A percentile compares a stretch with the other conserved stretches of the same genome.
Evolutionary conservation across 2,329 filamentous ascomycete genomes (phyloP).

Genomic region (Colletotrichum orchidophilum): DNA sequence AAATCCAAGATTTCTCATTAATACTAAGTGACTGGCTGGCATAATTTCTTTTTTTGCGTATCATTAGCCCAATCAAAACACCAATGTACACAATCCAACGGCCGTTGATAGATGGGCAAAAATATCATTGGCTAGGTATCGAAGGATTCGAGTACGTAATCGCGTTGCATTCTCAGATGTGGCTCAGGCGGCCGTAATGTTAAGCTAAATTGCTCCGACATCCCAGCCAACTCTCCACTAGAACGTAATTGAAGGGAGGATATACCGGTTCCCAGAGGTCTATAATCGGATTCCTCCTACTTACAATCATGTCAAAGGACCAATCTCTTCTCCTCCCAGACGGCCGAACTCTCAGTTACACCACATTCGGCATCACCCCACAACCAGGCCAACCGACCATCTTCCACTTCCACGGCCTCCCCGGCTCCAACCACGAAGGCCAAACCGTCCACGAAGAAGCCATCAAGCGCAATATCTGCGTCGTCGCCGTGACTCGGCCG

Average conservation of each 20-base stretch:
- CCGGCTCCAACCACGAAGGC: slow-evolving; percentile 50
- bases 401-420: slow-evolving; percentile 54
- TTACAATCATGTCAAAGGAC: not conserved
- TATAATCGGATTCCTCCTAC: fast-evolving
- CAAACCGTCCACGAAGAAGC: slow-evolving; percentile 39
- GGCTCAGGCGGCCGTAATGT: not conserved
- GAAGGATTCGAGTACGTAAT: not conserved
- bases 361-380: slow-evolving; percentile 45
- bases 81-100: not conserved
- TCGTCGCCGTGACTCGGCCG: slow-evolving; percentile 51
- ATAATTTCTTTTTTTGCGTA: not conserved
- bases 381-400: slow-evolving; percentile 40
- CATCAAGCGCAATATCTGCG: slow-evolving; percentile 39
- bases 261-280: not conserved
- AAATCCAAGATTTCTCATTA: too few species aligned
- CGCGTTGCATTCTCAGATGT: not conserved
- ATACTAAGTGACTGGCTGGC: too few species aligned
- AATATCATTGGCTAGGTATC: not conserved
- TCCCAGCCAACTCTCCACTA: not conserved
- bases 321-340: slow-evolving; percentile 43
- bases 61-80: not conserved
- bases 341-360: slow-evolving; percentile 50
- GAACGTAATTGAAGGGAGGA: not conserved
- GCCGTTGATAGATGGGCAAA: not conserved
- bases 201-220: not conserved